Percentiles rank a stretch among this genome's conserved stretches.
These are phyloP conservation scores for Aspergillus diversus DNA, from an alignment of 495 filamentous ascomycete genomes.

Conservation along the genomic window DNA sequence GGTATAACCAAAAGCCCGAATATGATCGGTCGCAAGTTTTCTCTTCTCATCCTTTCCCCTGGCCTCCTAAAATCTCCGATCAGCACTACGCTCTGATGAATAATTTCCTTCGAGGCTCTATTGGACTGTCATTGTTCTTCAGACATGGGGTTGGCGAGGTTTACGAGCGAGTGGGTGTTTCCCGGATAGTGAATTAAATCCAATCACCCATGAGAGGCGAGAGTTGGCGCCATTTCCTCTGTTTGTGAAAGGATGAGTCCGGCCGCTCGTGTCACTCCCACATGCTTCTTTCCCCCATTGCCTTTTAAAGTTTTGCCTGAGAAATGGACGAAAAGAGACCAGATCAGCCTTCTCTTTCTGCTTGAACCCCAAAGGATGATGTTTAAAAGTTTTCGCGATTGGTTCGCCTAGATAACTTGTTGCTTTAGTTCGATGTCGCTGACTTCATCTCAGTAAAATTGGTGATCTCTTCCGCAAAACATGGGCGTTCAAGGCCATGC, in stretches of 20 bases:
- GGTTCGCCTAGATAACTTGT: background rate
- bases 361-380: background rate
- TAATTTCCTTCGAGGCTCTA: background rate
- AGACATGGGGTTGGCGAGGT: background rate
- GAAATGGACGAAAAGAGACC: background rate
- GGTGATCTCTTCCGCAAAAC: background rate
- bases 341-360: background rate
- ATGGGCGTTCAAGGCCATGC: background rate
- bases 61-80: slow-evolving; percentile 13
- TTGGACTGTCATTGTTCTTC: slow-evolving; percentile 4
- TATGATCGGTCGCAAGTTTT: slow-evolving; percentile 3
- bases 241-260: background rate
- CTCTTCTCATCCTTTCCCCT: background rate
- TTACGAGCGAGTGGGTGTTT: background rate
- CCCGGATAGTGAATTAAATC: slow-evolving; percentile 1
- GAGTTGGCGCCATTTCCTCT: no score
- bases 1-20: background rate
- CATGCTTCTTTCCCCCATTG: background rate
- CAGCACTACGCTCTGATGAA: slow-evolving; percentile 12
- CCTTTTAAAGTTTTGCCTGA: background rate
- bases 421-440: background rate
- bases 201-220: background rate
- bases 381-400: background rate
- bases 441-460: background rate
- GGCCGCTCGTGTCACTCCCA: background rate